These are phyloP conservation scores for Lachancea fermentati DNA, from an alignment of 805 yeast genomes.

Conservation along the genomic window DNA sequence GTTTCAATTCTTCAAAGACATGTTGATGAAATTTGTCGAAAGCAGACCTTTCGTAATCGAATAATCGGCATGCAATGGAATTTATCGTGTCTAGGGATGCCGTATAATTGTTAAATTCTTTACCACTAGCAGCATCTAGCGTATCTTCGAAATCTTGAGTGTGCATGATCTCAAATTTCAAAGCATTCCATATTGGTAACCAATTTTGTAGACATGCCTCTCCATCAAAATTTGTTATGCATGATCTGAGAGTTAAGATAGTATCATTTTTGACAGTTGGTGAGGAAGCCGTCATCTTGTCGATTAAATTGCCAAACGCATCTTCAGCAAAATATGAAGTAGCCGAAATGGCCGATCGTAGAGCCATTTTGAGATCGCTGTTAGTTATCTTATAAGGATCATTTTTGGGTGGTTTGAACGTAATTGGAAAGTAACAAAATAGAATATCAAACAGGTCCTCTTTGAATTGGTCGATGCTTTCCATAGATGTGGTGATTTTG, in stretches of 20 bases:
- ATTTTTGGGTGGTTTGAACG: constrained; percentile 81
- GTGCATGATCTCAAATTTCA: constrained; percentile 85
- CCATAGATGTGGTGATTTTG: constrained; percentile 36
- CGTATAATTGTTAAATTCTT: constrained; percentile 37
- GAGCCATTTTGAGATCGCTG: constrained; percentile 55
- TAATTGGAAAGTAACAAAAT: constrained; percentile 94
- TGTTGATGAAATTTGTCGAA: constrained; percentile 38
- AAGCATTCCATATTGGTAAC: constrained; percentile 77
- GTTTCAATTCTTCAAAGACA: constrained; percentile 46
- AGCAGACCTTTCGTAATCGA: constrained; percentile 24
- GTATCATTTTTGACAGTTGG: constrained; percentile 71
- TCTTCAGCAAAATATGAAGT: constrained; percentile 62
- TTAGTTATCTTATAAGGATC: constrained; percentile 82
- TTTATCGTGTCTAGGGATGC: constrained; percentile 42
- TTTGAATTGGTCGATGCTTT: constrained; percentile 37
- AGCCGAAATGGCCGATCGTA: constrained; percentile 60
- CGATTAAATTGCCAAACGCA: constrained; percentile 69
- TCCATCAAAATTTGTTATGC: constrained; percentile 48
- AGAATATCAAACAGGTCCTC: constrained; percentile 80
- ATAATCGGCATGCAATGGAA: constrained; percentile 38
- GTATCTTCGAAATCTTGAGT: constrained; percentile 41
- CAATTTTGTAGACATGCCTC: constrained; percentile 53
- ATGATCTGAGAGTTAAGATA: constrained; percentile 51
- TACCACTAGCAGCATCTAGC: constrained; percentile 22
- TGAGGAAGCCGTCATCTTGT: constrained; percentile 73